phyloP scores from a whole-genome alignment of 768 basidiomycete species.

The Holtermanniella nyarrowii region DNA sequence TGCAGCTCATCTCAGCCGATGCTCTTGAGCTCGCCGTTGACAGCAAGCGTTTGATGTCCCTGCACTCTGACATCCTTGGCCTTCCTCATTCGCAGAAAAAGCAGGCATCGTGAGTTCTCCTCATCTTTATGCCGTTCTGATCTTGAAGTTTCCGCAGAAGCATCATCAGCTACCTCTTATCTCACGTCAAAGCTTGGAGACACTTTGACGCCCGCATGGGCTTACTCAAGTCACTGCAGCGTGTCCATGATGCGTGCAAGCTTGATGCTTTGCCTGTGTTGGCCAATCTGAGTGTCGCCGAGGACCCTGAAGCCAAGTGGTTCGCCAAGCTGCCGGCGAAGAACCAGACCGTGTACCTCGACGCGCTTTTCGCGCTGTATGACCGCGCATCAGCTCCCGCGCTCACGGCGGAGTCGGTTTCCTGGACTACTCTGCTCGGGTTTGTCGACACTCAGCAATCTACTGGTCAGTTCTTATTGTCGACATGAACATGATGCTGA shows the following conservation, averaged over 20 bases:
- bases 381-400: conserved; percentile 5
- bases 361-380: conserved; percentile 13
- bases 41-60: conserved; percentile 40
- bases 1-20: conserved; percentile 66
- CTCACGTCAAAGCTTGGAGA: conserved; percentile 59
- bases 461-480: not conserved
- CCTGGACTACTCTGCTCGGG: conserved; percentile 20
- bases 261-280: conserved; percentile 54
- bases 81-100: conserved; percentile 42
- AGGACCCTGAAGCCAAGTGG: conserved; percentile 13
- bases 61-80: conserved; percentile 52
- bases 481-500: not conserved
- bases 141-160: conserved; percentile 48
- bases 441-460: not conserved
- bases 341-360: conserved; percentile 10
- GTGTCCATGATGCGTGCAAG: conserved; percentile 48
- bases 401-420: conserved; percentile 16
- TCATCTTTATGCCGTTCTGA: not conserved
- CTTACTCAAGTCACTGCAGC: conserved; percentile 49
- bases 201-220: conserved; percentile 47
- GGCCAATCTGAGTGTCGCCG: conserved; percentile 29
- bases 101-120: conserved; percentile 10
- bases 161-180: conserved; percentile 64
- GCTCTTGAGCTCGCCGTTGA: conserved; percentile 56
- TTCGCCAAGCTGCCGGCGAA: not conserved